A percentile compares a stretch with the other conserved stretches of the same genome.
These are phyloP conservation scores for Amanita pseudoporphyria DNA, from an alignment of 768 basidiomycete species.

Conservation along the genomic window DNA sequence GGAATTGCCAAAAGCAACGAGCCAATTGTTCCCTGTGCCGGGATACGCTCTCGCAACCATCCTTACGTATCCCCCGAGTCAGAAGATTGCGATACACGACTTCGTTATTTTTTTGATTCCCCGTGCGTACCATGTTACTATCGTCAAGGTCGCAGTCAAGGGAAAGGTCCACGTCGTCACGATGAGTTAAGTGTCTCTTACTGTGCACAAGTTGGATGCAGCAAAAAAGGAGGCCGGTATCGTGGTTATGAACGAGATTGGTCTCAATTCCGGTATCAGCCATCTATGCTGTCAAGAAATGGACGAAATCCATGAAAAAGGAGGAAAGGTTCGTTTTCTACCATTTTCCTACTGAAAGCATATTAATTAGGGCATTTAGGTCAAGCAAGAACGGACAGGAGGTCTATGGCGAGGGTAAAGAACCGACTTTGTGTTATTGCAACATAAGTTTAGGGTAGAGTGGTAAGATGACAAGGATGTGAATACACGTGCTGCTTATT, in stretches of 20 bases:
- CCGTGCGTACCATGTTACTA: slow-evolving; percentile 80
- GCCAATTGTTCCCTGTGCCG: slow-evolving; percentile 64
- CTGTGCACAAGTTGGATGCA: slow-evolving; percentile 79
- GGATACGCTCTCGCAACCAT: slow-evolving; percentile 96
- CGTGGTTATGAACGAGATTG: slow-evolving; percentile 95
- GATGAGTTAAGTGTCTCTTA: slow-evolving; percentile 88
- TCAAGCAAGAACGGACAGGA: slow-evolving; percentile 64
- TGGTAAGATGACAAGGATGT: slow-evolving; percentile 75
- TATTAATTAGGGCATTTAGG: slow-evolving; percentile 26
- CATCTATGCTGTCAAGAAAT: slow-evolving; percentile 96
- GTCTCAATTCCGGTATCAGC: slow-evolving; percentile 93
- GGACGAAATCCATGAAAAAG: slow-evolving; percentile 85
- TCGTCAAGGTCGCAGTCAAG: slow-evolving; percentile 88
- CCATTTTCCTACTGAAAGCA: background rate
- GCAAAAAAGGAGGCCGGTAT: slow-evolving; percentile 83
- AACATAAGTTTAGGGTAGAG: slow-evolving; percentile 94
- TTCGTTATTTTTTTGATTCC: slow-evolving; percentile 96
- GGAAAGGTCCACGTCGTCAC: slow-evolving; percentile 91
- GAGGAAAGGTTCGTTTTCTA: slow-evolving; percentile 67
- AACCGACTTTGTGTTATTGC: slow-evolving; percentile 93
- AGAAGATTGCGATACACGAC: slow-evolving; percentile 83
- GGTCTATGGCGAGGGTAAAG: slow-evolving; percentile 60
- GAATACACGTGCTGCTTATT: slow-evolving; percentile 12
- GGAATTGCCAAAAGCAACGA: slow-evolving; percentile 59
- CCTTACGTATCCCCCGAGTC: slow-evolving; percentile 97